Evolutionary conservation across 345 rosid genomes (phyloP).

Genomic region (Capsella bursapastoris): DNA sequence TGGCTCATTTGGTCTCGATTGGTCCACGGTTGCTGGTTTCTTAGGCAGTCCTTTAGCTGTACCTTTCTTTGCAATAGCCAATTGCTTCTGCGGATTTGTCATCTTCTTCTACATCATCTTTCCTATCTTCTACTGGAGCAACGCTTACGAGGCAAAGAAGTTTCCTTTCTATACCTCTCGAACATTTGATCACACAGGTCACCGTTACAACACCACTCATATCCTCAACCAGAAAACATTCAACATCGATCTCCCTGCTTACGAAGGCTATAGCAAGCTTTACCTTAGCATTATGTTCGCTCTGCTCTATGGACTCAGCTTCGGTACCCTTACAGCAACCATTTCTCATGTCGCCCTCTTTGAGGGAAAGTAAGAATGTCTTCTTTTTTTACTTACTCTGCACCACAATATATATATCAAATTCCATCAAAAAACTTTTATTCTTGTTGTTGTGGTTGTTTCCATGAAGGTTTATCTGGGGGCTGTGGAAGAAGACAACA

Average conservation of each 20-base stretch:
- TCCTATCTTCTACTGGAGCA: slow-evolving; percentile 66
- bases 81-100: slow-evolving; percentile 54
- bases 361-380: slow-evolving; percentile 63
- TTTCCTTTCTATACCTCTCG: slow-evolving; percentile 57
- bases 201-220: slow-evolving; percentile 51
- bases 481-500: slow-evolving; percentile 61
- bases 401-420: not conserved
- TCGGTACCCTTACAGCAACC: slow-evolving; percentile 58
- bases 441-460: slow-evolving; percentile 16
- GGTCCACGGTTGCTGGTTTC: slow-evolving; percentile 67
- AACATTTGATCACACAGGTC: slow-evolving; percentile 53
- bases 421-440: not conserved
- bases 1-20: slow-evolving; percentile 76
- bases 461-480: slow-evolving; percentile 51
- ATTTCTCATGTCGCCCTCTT: slow-evolving; percentile 77
- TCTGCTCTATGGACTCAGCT: slow-evolving; percentile 63
- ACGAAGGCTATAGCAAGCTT: slow-evolving; percentile 67
- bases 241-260: slow-evolving; percentile 47
- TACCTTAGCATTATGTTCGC: slow-evolving; percentile 67
- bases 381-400: not conserved
- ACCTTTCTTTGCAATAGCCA: slow-evolving; percentile 66
- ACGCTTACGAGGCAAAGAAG: slow-evolving; percentile 51
- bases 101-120: slow-evolving; percentile 54
- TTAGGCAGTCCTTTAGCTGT: slow-evolving; percentile 72
- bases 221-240: slow-evolving; percentile 55